Base-by-base conservation (phyloP, 169 alveolate species). In the Plasmodium falciparum region DNA sequence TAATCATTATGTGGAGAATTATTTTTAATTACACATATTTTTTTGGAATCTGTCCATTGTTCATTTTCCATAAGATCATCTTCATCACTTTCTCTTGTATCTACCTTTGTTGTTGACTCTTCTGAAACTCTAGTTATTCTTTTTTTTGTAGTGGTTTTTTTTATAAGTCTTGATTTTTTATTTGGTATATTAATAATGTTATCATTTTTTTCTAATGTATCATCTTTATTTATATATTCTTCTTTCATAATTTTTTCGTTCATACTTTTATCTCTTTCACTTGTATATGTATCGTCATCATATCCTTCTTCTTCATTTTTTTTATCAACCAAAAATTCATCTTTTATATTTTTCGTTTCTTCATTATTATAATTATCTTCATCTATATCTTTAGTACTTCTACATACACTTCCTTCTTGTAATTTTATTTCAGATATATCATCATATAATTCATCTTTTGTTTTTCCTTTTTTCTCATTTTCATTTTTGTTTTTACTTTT, bases 171-270 rank as follows among this genome's bases (percentile, higher is more conserved):
- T 58, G 24, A 20, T 58, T 76, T 76, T 43, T 26, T 15, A 76
- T 58, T 76, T 45, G 78, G 50, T n/a, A 74, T 76, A 43, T 70
- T 65, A 49, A 74, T 76, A 65, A 74, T 76, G 50, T 67, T 67
- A 67, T 33, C 39, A 67, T n/a, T 33, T 43, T 67, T 24, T 39
- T 67, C 74, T 15, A n/a, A 29, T 33, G 13, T 66, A 39, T 39
- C 15, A 1, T n/a, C 43, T 66, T n/a, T 13, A 26, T 66, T 66
- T 24, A 26, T 29, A 66, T 66, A 7, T 39, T 66, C 17, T 29
- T 39, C 74, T 12, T 66, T 66, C 11, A 66, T 59, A 59, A 59
- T 58, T n/a, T 65, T 61, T n/a, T 72, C 59, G 7, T 52, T 66
- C 9, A 33, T 22, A 66, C 76, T 50, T 26, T 54, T 71, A 26